Base-by-base conservation (phyloP, 1,284 basidiomycete species). In the Quambalaria eucalypti region DNA sequence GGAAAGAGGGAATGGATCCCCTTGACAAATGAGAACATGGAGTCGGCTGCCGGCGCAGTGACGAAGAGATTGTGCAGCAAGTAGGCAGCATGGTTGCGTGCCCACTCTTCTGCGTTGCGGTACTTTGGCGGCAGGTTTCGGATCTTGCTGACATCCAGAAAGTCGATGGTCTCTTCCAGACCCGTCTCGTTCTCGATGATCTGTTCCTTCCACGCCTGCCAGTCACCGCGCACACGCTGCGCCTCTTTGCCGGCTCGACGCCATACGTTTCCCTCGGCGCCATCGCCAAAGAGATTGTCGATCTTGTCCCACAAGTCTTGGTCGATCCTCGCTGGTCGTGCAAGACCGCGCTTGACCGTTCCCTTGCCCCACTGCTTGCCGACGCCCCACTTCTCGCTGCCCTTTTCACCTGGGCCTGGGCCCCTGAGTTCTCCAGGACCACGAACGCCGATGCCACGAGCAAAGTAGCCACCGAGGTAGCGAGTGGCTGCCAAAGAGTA, bases 361-460 rank as follows among this genome's bases (percentile, higher is more conserved):
- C 72, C 72, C 30, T 67, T 68, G 46, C 71, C 72, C 72, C 72
- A 74, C n/a, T 66, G 50, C 55, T 74, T 74, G 21, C 72, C 72
- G n/a, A 67, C 68, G 31, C 69, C 72, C 72, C 72, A 74, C 23
- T 56, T 52, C 30, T 74, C 72, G 21, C 61, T 60, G 48, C 72
- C 71, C 1, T 65, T 64, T 2, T 66, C 65, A 21, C 72, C 72
- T 1, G 65, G 46, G 8, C 72, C 72, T 8, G 72, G 72, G 7
- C 72, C 72, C 5, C 68, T 66, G 14, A 60, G 59, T 61, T 73
- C 70, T 48, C 64, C 66, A 21, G 62, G 55, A 40, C 71, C 71
- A 14, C 72, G 66, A 33, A 74, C 65, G 36, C 72, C 72, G 21
- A 74, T 55, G 16, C 72, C 72, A 48, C 72, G 64, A 4, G 69